Base-by-base conservation (phyloP, 2,329 filamentous ascomycete species). In the Kalaharituber pfeilii region DNA sequence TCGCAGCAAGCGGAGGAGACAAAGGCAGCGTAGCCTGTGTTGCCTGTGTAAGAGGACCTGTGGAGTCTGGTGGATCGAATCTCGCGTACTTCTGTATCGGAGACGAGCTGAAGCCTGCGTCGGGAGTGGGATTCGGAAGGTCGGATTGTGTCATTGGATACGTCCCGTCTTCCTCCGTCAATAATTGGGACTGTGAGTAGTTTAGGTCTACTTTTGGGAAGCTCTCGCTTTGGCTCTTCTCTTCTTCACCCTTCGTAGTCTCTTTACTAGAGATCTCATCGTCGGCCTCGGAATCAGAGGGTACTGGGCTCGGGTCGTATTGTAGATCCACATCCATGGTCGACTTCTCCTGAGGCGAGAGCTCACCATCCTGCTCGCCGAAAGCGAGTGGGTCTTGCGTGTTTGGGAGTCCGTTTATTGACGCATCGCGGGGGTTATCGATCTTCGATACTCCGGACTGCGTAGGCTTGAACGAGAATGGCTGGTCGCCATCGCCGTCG, bases 101-200 rank as follows among this genome's bases (percentile, higher is more conserved):
- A 39, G 52, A 42, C 50, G 56, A 56, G 22, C 56, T 52, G 45
- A 59, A 59, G 1, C 57, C 57, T 53, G 51, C 53, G 52, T 59
- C 57, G 24, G 57, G 57, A 5, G 56, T 57, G 18, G 56, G 56
- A 50, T 59, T 56, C 15, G 56, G 57, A 24, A 53, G 47, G 22
- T 58, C 51, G 2, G 57, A 57, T 49, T 53, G 54, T 5, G 52
- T 57, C 5, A 53, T 51, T 11, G 54, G 44, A 20, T 51, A 52
- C 13, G 50, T 36, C 13, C 54, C 54, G 22, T 59, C 57, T 4
- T 53, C 53, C 27, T 59, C 57, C 29, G 55, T 57, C 42, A 56
- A 53, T n/a, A 59, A 52, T 25, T 59, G 57, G 24, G 55, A 57
- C 45, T 59, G 57, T 5, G 55, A 52, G 47, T 57, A 57, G n/a